Percentiles rank a stretch among this genome's conserved stretches.
These are phyloP conservation scores for Silene conica DNA, from an alignment of 148 eudicot species.

Conservation along the genomic window DNA sequence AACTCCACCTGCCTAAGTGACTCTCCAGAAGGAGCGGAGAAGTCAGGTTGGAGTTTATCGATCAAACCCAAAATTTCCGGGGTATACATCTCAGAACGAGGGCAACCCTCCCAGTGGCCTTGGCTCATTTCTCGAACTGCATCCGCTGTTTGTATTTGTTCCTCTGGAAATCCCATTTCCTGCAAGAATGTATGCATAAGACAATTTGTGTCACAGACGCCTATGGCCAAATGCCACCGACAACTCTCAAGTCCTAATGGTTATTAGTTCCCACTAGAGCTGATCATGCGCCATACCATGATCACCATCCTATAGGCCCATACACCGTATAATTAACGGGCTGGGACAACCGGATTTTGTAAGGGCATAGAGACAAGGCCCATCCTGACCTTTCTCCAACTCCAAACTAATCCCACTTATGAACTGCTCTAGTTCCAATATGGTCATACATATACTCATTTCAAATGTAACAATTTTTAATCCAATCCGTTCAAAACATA, in stretches of 20 bases:
- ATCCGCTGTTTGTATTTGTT: conserved; percentile 69
- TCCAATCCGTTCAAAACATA: neutral
- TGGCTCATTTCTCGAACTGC: conserved; percentile 85
- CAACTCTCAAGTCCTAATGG: neutral
- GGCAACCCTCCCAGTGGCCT: conserved; percentile 96
- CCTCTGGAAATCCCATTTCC: conserved; percentile 78
- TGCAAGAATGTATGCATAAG: conserved; percentile 24
- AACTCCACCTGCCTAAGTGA: conserved; percentile 92
- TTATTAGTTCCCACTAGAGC: neutral
- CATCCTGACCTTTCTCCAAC: too few species aligned
- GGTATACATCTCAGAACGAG: conserved; percentile 69
- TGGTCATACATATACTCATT: neutral
- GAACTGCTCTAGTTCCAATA: neutral
- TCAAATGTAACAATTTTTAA: too few species aligned
- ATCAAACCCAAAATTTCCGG: conserved; percentile 54
- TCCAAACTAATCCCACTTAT: too few species aligned
- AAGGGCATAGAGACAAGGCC: too few species aligned
- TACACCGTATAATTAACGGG: too few species aligned
- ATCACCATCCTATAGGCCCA: neutral
- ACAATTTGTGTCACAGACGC: neutral
- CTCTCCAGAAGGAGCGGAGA: conserved; percentile 86
- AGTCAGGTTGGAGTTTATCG: conserved; percentile 84
- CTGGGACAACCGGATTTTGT: too few species aligned
- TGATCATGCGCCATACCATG: neutral
- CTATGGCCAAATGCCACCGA: too few species aligned